A percentile compares a stretch with the other conserved stretches of the same genome.
These are phyloP conservation scores for Oryza coarctata DNA, from an alignment of 176 grass and related monocot species.

Conservation along the genomic window DNA sequence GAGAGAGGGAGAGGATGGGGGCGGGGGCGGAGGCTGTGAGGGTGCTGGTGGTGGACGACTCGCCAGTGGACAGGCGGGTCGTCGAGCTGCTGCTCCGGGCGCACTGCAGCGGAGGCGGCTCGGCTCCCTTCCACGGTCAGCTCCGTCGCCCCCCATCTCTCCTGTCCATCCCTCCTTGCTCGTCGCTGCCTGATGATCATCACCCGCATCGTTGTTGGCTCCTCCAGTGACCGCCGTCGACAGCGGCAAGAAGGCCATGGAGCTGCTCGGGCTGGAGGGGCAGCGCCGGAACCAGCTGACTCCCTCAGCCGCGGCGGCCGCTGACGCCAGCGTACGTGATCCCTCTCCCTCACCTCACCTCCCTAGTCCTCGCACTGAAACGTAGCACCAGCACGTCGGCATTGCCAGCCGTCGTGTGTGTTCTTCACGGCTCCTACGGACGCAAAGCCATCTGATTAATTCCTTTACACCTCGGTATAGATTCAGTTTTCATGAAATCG, in stretches of 20 bases:
- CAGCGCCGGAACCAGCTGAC: slow-evolving; percentile 19
- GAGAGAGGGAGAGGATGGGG: background rate
- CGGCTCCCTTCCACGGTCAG: slow-evolving; percentile 52
- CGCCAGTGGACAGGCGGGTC: slow-evolving; percentile 65
- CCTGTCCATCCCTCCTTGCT: background rate
- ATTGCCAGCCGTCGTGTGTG: no score
- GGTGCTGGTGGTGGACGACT: slow-evolving; percentile 91
- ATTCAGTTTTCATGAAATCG: no score
- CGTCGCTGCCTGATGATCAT: background rate
- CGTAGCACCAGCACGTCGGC: no score
- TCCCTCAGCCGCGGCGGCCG: background rate
- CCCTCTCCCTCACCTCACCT: background rate
- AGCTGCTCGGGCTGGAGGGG: slow-evolving; percentile 54
- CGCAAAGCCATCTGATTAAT: no score
- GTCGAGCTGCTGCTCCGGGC: slow-evolving; percentile 67
- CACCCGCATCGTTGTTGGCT: background rate
- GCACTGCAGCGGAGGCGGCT: slow-evolving; percentile 23
- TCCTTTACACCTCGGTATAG: no score
- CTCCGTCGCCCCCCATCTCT: background rate
- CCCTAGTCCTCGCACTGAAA: background rate
- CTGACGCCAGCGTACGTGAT: slow-evolving; percentile 9
- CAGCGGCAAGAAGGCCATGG: slow-evolving; percentile 87
- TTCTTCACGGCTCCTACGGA: no score
- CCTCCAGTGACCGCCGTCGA: slow-evolving; percentile 76
- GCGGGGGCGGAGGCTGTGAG: slow-evolving; percentile 37